Conservation (phyloP, 441 rosid genomes). For the Pelargonium cotyledonis region DNA sequence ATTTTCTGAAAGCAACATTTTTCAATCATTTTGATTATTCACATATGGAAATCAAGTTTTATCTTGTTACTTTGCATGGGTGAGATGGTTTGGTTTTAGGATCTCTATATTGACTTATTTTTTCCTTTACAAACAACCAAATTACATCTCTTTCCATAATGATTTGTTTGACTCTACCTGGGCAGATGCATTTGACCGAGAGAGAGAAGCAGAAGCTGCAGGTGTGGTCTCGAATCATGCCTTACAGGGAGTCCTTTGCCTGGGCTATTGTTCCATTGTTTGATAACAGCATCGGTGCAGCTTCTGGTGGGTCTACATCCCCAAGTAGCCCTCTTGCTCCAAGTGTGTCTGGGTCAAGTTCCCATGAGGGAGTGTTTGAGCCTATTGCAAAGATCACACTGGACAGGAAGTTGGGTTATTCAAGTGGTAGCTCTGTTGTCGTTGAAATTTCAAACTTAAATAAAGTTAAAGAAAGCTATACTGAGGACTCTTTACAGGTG, state of each 20-base stretch:
- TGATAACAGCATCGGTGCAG: constrained; percentile 76
- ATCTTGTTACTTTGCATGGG: background rate
- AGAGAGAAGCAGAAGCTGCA: constrained; percentile 98
- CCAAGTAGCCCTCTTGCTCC: constrained; percentile 98
- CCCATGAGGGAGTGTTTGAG: constrained; percentile 78
- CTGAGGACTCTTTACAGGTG: constrained; percentile 98
- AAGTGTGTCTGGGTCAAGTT: constrained; percentile 80
- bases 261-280: constrained; percentile 99
- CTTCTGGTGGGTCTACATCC: constrained; percentile 88
- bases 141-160: constrained; percentile 7
- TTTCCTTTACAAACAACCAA: background rate
- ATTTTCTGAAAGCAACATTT: background rate
- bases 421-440: constrained; percentile 77
- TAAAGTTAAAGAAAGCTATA: constrained; percentile 96
- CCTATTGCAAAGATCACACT: constrained; percentile 80
- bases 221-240: constrained; percentile 99
- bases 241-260: constrained; percentile 93
- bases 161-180: constrained; percentile 13
- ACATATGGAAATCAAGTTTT: background rate
- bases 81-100: background rate
- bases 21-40: background rate
- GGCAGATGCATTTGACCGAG: constrained; percentile 85
- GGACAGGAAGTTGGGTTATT: constrained; percentile 81
- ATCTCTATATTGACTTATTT: background rate
- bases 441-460: constrained; percentile 96